A percentile compares a stretch with the other conserved stretches of the same genome.
Conservation (phyloP, 192 early-diverging fungal species). For the Rhizoclosmatium sp. region DNA sequence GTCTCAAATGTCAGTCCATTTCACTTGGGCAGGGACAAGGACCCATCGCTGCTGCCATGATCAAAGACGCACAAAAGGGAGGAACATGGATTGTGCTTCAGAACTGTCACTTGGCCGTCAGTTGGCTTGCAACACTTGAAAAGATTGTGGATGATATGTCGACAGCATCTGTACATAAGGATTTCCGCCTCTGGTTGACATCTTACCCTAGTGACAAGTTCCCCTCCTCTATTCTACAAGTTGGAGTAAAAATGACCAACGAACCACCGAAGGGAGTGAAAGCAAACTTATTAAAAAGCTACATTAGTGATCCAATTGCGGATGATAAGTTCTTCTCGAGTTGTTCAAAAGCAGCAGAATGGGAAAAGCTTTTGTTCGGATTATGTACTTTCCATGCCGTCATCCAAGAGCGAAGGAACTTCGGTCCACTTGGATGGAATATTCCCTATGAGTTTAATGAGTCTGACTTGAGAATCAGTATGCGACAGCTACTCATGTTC, state of each 20-base stretch:
- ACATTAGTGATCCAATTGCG: constrained; percentile 65
- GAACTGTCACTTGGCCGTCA: constrained; percentile 72
- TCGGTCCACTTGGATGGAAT: constrained; percentile 74
- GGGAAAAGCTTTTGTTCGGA: constrained; percentile 72
- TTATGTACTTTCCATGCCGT: constrained; percentile 72
- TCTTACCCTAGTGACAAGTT: constrained; percentile 67
- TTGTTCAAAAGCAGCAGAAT: constrained; percentile 59
- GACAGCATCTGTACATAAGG: constrained; percentile 59
- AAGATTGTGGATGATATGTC: constrained; percentile 71
- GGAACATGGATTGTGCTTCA: constrained; percentile 73
- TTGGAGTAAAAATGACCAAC: constrained; percentile 72
- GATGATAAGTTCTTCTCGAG: constrained; percentile 66
- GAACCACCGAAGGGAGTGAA: constrained; percentile 70
- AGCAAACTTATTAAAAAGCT: constrained; percentile 66
- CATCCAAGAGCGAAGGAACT: constrained; percentile 69
- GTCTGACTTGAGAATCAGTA: constrained; percentile 66
- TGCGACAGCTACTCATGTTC: constrained; percentile 72
- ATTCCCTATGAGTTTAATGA: constrained; percentile 77
- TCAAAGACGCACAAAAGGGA: constrained; percentile 63
- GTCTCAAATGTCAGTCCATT: constrained; percentile 62
- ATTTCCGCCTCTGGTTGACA: constrained; percentile 69
- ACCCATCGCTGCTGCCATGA: constrained; percentile 68
- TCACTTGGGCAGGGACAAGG: constrained; percentile 72
- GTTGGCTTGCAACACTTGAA: constrained; percentile 62
- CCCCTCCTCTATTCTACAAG: constrained; percentile 64